Percentiles rank a stretch among this genome's conserved stretches.
Conservation (phyloP, 2,329 filamentous ascomycete species). For the Akanthomyces uredinophilus region DNA sequence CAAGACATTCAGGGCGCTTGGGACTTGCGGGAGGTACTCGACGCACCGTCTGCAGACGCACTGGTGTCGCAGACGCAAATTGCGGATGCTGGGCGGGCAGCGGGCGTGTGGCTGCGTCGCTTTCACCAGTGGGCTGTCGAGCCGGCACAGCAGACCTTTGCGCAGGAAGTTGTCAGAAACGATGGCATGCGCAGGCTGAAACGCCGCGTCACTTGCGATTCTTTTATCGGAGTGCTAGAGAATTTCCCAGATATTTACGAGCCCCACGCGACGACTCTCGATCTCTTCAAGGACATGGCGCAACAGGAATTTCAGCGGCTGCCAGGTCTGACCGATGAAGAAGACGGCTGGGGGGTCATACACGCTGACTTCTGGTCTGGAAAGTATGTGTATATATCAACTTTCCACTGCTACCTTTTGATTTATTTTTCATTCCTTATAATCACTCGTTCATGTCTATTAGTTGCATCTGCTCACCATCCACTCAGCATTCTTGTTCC, state of each 20-base stretch:
- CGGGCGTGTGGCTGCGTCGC: not conserved
- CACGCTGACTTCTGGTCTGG: conserved; percentile 4
- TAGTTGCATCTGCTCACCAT: not conserved
- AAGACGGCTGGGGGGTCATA: not conserved
- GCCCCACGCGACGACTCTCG: not conserved
- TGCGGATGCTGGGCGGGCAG: not conserved
- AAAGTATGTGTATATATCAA: not conserved
- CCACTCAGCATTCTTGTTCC: not conserved
- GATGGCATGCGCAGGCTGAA: not conserved
- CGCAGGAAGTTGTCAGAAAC: not conserved
- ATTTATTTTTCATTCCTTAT: not conserved
- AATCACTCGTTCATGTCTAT: not conserved
- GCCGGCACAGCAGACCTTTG: not conserved
- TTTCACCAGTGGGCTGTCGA: conserved; percentile 3
- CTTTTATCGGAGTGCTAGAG: not conserved
- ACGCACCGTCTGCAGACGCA: not conserved
- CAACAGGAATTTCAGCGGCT: not conserved
- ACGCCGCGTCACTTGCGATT: not conserved
- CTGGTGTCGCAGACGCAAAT: not conserved
- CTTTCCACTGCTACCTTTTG: not conserved
- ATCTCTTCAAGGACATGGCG: not conserved
- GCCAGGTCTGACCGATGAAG: not conserved
- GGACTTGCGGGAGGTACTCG: not conserved
- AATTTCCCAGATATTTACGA: conserved; percentile 2
- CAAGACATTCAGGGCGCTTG: not conserved